Conservation (phyloP, 176 grass and related monocot species). For the Rhynchospora pubera region DNA sequence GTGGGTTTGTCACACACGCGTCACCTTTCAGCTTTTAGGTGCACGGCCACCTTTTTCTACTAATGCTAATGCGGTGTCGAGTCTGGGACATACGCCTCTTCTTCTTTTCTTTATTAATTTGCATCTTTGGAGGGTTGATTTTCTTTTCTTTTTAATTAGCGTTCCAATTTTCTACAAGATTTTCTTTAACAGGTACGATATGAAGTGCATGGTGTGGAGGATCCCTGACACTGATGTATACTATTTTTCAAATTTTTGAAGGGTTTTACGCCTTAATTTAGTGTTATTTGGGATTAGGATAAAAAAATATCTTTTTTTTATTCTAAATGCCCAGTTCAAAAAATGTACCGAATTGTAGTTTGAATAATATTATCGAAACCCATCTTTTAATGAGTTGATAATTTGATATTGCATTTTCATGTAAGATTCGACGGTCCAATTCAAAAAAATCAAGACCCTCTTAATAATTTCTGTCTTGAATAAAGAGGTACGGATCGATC, state of each 20-base stretch:
- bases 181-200: background rate
- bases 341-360: no score
- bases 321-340: background rate
- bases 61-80: conserved; percentile 21
- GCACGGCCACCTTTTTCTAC: background rate
- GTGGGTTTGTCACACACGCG: conserved; percentile 19
- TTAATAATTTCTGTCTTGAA: no score
- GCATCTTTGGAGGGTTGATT: background rate
- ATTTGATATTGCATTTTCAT: no score
- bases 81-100: conserved; percentile 10
- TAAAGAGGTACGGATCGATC: no score
- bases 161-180: background rate
- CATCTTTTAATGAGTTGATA: no score
- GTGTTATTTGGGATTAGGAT: background rate
- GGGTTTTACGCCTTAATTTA: background rate
- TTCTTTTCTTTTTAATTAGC: background rate
- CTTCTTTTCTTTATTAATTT: background rate
- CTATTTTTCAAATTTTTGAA: background rate
- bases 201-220: background rate
- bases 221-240: background rate
- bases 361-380: no score
- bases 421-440: no score
- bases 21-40: conserved; percentile 9
- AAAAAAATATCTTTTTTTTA: background rate
- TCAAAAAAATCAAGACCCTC: no score